A percentile compares a stretch with the other conserved stretches of the same genome.
These are phyloP conservation scores for Xanthoconium stramineum DNA, from an alignment of 768 basidiomycete species.

Conservation along the genomic window DNA sequence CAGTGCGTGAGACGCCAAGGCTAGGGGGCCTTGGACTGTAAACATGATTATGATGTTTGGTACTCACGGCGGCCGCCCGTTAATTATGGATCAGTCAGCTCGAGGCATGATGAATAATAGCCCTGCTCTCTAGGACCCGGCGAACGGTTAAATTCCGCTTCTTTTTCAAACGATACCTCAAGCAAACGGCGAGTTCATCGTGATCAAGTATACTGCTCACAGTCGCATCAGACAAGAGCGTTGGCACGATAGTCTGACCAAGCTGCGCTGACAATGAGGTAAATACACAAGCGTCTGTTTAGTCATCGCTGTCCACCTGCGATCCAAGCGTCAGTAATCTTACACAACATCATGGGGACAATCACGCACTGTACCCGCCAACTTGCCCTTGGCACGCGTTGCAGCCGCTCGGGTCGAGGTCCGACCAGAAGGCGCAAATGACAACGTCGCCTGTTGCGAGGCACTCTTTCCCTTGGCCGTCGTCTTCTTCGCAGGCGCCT, in stretches of 20 bases:
- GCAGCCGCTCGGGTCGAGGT: slow-evolving; percentile 65
- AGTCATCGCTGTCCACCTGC: slow-evolving; percentile 30
- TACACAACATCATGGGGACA: background rate
- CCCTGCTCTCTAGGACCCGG: too few species aligned
- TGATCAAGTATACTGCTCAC: background rate
- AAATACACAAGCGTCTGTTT: background rate
- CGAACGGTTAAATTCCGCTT: background rate
- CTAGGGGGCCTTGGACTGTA: too few species aligned
- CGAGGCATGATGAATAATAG: background rate
- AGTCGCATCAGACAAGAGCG: background rate
- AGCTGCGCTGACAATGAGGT: background rate
- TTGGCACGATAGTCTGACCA: background rate
- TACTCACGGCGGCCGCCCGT: background rate
- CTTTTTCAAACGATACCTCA: background rate
- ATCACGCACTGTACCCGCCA: slow-evolving; percentile 43
- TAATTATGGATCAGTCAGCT: background rate
- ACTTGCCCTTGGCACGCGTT: slow-evolving; percentile 59
- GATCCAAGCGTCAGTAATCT: background rate
- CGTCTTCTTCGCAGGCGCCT: slow-evolving; percentile 49
- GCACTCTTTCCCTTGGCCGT: slow-evolving; percentile 30
- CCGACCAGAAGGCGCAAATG: slow-evolving; percentile 59
- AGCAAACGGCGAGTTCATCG: too few species aligned
- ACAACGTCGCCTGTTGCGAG: slow-evolving; percentile 46
- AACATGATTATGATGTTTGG: background rate
- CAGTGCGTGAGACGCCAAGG: background rate